Evolutionary conservation across 2,329 filamentous ascomycete species (phyloP), one percentile per base, ranked within the genome.

Genomic region (Leptosphaerulina australis): DNA sequence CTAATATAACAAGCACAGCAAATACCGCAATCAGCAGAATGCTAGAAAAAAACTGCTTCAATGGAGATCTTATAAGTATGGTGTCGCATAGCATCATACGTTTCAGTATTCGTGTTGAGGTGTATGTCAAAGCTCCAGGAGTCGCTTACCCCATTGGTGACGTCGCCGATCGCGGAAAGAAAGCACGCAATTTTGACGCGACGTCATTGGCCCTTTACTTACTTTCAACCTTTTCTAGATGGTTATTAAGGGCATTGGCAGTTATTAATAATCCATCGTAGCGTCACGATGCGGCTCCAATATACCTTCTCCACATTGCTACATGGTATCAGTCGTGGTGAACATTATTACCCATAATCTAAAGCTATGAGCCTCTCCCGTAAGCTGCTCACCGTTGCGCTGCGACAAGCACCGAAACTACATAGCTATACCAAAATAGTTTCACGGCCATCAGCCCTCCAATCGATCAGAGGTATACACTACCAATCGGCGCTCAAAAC

Each of bases 311-410:
- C 48, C 41, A 41, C 40, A 12, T 15, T 45, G 30, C 15, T 28
- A n/a, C 17, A 17, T 21, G 36, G 29, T 22, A 26, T 18, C 17
- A 31, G 31, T 46, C 20, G 41, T 46, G 35, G 30, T 50, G 35
- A 50, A 22, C 36, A 30, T 40, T 36, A 22, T 35, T n/a, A 17
- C 18, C 34, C 4, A 37, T n/a, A 34, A 4, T 7, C 33, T 26
- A n/a, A 40, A 40, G 52, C 47, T 40, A 72, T 71, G 69, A 72
- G 63, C 55, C 49, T 66, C 33, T 53, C 63, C 20, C 66, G 68
- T 53, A 67, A 60, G 24, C 34, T 71, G 26, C 50, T 67, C 34
- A 59, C 63, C 12, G 45, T 59, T 21, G 63, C 58, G 45, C 63
- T 61, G 18, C 58, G 60, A 49, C 50, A 57, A 17, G 43, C 54